Base-by-base conservation (phyloP, 495 filamentous ascomycete species). In the Annulohypoxylon stygium region DNA sequence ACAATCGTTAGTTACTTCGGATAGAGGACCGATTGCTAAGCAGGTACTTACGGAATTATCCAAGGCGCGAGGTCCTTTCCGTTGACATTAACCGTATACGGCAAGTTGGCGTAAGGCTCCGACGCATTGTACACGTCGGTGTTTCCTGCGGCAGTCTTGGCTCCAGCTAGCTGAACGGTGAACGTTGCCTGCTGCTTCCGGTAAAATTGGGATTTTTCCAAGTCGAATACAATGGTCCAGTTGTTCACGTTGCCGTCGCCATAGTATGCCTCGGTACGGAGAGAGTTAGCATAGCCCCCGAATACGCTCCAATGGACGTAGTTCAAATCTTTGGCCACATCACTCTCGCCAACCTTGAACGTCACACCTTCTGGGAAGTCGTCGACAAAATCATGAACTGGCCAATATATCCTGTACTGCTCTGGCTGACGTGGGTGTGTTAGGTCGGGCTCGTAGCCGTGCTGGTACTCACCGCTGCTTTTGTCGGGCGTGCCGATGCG, bases 301-400 rank as follows among this genome's bases (percentile, higher is more conserved):
- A 87, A 88, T 8, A 84, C 83, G 45, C 81, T 82, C 88, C 86
- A 88, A 62, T 88, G 87, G 1, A 86, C 83, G 18, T 87, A 85
- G 75, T 88, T 89, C 59, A 86, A 77, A 72, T 87, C 86, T 14
- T 76, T 74, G 4, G 74, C 75, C 1, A 76, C 76, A 33, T 85
- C 78, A 69, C 82, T 85, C 65, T 81, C 70, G 12, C 86, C 86
- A 20, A 89, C 83, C 4, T 82, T 83, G 75, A 83, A 89, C 34
- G 81, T 82, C 33, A 89, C 81, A 12, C 86, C 86, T 0, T 81
- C 39, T 0, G 86, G 86, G 75, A 87, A 88, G 23, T 89, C 86
- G 2, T 65, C 61, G 1, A 81, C 80, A 78, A 85, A 88, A 71
- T 88, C 84, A 64, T 89, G 86, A 0, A 79, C 82, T 11, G 79